Percentiles rank a stretch among this genome's conserved stretches.
Conservation (phyloP, 2,329 filamentous ascomycete genomes). For the Aureobasidium sp. region DNA sequence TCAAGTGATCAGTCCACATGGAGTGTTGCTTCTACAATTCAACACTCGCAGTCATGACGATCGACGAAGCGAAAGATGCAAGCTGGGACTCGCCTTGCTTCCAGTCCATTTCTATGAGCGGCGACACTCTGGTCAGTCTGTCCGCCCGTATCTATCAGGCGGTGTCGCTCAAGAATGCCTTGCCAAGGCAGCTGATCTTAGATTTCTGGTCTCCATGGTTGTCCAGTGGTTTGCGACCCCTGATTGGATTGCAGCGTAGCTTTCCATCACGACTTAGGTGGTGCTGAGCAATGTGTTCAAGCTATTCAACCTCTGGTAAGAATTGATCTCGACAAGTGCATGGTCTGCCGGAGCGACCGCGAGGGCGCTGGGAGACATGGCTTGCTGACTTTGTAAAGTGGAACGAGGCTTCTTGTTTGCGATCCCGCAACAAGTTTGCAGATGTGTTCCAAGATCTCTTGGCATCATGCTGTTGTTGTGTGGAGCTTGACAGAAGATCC, state of each 20-base stretch:
- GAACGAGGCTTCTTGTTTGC: background rate
- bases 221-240: background rate
- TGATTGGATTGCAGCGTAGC: background rate
- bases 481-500: background rate
- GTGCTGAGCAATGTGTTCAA: background rate
- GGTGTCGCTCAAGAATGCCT: no score
- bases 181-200: background rate
- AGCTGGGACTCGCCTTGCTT: no score
- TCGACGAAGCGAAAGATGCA: no score
- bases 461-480: background rate
- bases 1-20: no score
- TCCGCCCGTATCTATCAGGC: no score
- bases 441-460: background rate
- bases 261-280: background rate
- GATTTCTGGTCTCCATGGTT: background rate
- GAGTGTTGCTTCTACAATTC: no score
- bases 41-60: no score
- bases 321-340: background rate
- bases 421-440: background rate
- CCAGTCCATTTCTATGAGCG: no score
- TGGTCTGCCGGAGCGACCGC: background rate
- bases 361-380: background rate
- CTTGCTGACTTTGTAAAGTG: background rate
- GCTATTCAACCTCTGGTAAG: background rate
- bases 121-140: no score